A percentile compares a stretch with the other conserved stretches of the same genome.
phyloP scores from a whole-genome alignment of 352 stramenopile genomes.

The Pythium vanterpoolii region DNA sequence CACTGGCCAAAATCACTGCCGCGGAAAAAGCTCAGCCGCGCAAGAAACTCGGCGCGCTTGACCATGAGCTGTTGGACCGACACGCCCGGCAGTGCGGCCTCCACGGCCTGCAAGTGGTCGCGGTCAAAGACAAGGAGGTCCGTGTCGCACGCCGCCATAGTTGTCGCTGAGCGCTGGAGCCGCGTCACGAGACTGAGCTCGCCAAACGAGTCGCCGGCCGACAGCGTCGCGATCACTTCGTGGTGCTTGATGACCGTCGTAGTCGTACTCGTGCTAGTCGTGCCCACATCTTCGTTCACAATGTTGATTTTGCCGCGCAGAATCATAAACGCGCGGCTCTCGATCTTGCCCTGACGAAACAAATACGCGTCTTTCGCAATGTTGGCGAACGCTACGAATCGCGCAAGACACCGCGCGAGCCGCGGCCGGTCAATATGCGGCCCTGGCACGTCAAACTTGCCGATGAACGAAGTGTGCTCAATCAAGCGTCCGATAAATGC shows the following conservation, averaged over 20 bases:
- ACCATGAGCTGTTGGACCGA: conserved; percentile 71
- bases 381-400: conserved; percentile 50
- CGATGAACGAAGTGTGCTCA: conserved; percentile 51
- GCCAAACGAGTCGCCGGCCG: conserved; percentile 63
- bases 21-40: conserved; percentile 52
- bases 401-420: conserved; percentile 46
- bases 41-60: conserved; percentile 61
- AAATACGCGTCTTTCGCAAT: conserved; percentile 50
- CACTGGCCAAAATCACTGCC: conserved; percentile 62
- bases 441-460: conserved; percentile 63
- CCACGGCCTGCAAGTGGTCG: conserved; percentile 39
- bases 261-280: conserved; percentile 21
- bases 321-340: conserved; percentile 78
- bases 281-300: conserved; percentile 61
- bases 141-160: conserved; percentile 53
- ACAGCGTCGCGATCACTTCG: conserved; percentile 66
- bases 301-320: conserved; percentile 73
- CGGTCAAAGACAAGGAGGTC: conserved; percentile 78
- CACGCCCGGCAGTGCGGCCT: conserved; percentile 44
- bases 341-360: conserved; percentile 69
- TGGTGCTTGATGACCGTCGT: conserved; percentile 31
- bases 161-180: conserved; percentile 64
- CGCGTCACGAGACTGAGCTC: conserved; percentile 70
- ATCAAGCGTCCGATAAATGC: conserved; percentile 58
- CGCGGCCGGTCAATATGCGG: conserved; percentile 39